A percentile compares a stretch with the other conserved stretches of the same genome.
Conservation (phyloP, 176 grass and related monocot species). For the Cymbopogon citratus region DNA sequence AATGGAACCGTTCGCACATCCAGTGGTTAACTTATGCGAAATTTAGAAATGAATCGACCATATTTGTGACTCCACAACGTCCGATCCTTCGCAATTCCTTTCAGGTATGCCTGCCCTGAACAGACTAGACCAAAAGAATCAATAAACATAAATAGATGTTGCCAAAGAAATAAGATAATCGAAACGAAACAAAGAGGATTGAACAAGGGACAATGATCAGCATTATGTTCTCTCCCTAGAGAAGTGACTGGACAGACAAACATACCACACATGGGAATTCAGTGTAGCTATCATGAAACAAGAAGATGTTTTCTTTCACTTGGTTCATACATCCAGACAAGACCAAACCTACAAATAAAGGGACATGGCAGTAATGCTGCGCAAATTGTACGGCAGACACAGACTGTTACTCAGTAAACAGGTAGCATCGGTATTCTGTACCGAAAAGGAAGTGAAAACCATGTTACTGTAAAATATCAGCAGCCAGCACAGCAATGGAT, state of each 20-base stretch:
- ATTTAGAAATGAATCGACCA: not conserved
- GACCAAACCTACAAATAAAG: not conserved
- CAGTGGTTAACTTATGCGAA: not conserved
- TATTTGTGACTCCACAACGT: not conserved
- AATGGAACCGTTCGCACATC: not conserved
- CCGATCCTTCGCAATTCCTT: not conserved
- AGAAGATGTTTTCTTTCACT: not conserved
- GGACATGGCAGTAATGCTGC: not conserved
- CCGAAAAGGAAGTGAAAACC: not conserved
- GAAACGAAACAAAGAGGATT: not conserved
- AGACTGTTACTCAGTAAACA: not conserved
- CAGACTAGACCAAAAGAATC: not conserved
- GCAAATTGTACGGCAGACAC: not conserved
- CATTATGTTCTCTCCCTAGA: not conserved
- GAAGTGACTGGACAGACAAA: not conserved
- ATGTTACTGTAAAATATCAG: slow-evolving; percentile 9
- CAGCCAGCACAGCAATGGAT: not conserved
- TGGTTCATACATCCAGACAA: slow-evolving; percentile 8
- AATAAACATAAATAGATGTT: not conserved
- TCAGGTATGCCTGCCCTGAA: not conserved
- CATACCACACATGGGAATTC: not conserved
- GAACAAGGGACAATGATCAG: not conserved
- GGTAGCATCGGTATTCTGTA: not conserved
- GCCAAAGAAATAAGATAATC: not conserved
- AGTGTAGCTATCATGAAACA: not conserved